Evolutionary conservation across 1,284 basidiomycete genomes (phyloP).

Genomic region (Marasmius fiardii): DNA sequence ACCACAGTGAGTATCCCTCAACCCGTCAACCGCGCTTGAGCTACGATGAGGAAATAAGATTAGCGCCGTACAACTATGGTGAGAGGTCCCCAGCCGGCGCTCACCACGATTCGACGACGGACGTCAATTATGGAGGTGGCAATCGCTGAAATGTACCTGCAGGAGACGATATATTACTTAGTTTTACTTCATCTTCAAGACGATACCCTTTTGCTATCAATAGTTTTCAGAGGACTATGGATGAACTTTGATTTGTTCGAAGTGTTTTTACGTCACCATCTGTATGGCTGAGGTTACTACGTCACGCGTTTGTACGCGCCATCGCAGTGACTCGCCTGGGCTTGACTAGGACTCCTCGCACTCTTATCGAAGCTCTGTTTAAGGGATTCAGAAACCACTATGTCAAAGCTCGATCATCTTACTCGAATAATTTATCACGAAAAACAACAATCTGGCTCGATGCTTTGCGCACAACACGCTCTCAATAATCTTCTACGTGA

Average conservation of each 20-base stretch:
- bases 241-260: no score
- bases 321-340: background rate
- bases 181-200: background rate
- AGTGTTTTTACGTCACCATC: no score
- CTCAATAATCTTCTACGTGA: conserved; percentile 76
- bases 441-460: conserved; percentile 70
- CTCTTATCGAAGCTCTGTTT: no score
- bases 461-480: conserved; percentile 86
- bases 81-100: background rate
- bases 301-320: background rate
- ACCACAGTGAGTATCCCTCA: conserved; percentile 18
- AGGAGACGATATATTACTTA: background rate
- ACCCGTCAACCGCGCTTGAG: conserved; percentile 21
- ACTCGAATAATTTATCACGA: conserved; percentile 71
- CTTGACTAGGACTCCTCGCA: no score
- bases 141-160: background rate
- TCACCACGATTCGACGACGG: background rate
- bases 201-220: background rate
- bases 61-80: conserved; percentile 34
- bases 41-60: conserved; percentile 43
- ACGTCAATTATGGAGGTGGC: background rate
- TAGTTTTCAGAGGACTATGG: no score
- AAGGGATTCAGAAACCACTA: background rate
- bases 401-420: conserved; percentile 39
- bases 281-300: background rate